Evolutionary conservation across 164 flowering plant species (phyloP).

Genomic region (Stephania yunnanensis): DNA sequence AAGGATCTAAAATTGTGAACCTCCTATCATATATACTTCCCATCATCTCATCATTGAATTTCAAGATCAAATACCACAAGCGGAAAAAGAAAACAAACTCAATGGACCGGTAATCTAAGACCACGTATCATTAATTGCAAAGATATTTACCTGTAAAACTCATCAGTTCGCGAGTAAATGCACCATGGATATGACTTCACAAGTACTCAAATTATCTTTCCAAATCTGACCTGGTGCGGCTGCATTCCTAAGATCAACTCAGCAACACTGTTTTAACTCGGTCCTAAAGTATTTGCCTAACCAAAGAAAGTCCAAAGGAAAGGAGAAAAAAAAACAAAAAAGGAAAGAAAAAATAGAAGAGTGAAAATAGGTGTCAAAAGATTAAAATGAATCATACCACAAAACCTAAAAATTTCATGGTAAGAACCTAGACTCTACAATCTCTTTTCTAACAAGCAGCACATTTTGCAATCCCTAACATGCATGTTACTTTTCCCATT

Average conservation of each 20-base stretch:
- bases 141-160: slow-evolving; percentile 33
- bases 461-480: background rate
- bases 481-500: background rate
- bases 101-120: background rate
- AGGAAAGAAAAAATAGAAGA: slow-evolving; percentile 1
- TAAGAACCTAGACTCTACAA: background rate
- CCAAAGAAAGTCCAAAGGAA: slow-evolving; percentile 10
- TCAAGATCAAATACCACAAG: background rate
- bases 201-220: slow-evolving; percentile 23
- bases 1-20: background rate
- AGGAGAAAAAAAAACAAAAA: slow-evolving; percentile 12
- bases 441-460: background rate
- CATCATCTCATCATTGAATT: background rate
- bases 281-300: slow-evolving; percentile 30
- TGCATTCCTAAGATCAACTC: slow-evolving; percentile 21
- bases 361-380: slow-evolving; percentile 10
- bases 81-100: background rate
- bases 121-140: slow-evolving; percentile 2
- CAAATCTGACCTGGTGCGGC: slow-evolving; percentile 15
- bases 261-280: slow-evolving; percentile 32
- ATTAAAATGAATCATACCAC: slow-evolving; percentile 9
- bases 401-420: background rate
- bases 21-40: background rate
- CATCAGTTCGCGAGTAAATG: slow-evolving; percentile 10
- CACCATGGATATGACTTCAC: slow-evolving; percentile 15